Conservation (phyloP, 176 grass and related monocot genomes). For the Alloteropsis semialata region DNA sequence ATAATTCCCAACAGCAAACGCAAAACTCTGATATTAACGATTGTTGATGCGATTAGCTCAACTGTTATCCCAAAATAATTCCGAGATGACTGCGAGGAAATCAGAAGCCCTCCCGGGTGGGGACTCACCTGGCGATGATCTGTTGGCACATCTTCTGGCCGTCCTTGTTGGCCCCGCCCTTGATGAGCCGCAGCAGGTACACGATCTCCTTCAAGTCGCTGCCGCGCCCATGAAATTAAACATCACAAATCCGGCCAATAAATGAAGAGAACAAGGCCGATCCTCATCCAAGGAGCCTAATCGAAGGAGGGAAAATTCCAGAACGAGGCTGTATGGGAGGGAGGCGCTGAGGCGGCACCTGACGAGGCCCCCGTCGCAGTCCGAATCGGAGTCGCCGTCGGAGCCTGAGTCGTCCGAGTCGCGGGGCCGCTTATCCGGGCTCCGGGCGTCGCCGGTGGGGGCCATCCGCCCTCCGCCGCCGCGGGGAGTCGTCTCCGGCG, state of each 20-base stretch:
- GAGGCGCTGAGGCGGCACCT: constrained; percentile 15
- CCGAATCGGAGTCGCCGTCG: neutral
- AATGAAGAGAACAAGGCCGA: neutral
- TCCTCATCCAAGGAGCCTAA: neutral
- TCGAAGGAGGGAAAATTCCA: neutral
- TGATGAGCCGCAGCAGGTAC: constrained; percentile 60
- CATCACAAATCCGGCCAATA: neutral
- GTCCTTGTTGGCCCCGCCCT: constrained; percentile 49
- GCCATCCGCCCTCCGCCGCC: neutral
- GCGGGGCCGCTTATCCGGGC: neutral
- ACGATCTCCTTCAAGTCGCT: constrained; percentile 69
- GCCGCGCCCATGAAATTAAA: neutral
- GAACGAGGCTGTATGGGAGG: neutral
- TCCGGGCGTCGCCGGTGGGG: neutral
- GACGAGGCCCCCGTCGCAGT: constrained; percentile 19
- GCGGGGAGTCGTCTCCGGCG: constrained; percentile 1
- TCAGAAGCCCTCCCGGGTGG: too few species aligned
- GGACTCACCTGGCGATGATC: constrained; percentile 46
- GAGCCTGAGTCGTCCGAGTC: neutral
- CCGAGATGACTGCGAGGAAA: neutral
- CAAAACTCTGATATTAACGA: neutral
- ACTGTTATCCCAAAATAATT: too few species aligned
- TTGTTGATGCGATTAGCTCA: neutral
- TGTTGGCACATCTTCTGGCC: constrained; percentile 63
- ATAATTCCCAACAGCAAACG: neutral